Conservation (phyloP, 2,329 filamentous ascomycete genomes). For the Claviceps spartinae region DNA sequence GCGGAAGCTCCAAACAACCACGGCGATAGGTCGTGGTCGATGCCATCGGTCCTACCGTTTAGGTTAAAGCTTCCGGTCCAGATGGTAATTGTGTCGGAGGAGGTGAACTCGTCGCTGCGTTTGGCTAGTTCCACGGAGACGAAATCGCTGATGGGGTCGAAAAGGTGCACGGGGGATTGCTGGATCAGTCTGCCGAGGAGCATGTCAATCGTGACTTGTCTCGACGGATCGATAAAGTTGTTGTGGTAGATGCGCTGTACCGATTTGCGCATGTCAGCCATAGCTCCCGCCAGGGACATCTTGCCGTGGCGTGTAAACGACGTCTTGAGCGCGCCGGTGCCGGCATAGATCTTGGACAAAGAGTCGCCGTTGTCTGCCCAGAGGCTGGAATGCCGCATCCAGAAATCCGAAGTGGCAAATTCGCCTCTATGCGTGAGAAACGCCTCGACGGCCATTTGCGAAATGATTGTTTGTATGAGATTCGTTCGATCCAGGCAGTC, state of each 20-base stretch:
- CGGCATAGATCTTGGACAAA: slow-evolving; percentile 88
- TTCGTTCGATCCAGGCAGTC: slow-evolving; percentile 96
- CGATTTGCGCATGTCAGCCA: slow-evolving; percentile 92
- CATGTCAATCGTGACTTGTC: slow-evolving; percentile 91
- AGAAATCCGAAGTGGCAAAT: slow-evolving; percentile 64
- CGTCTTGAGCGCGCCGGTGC: slow-evolving; percentile 87
- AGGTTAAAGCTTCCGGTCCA: slow-evolving; percentile 89
- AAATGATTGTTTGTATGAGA: slow-evolving; percentile 88
- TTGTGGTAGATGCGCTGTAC: slow-evolving; percentile 93
- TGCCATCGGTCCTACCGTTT: slow-evolving; percentile 71
- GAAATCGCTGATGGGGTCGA: slow-evolving; percentile 88
- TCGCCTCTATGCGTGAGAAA: slow-evolving; percentile 65
- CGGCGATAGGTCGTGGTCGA: slow-evolving; percentile 64
- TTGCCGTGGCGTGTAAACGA: slow-evolving; percentile 91
- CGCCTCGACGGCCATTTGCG: slow-evolving; percentile 77
- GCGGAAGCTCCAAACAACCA: slow-evolving; percentile 64
- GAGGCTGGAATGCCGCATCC: slow-evolving; percentile 79
- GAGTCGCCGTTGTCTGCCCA: slow-evolving; percentile 98
- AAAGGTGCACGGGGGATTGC: slow-evolving; percentile 71
- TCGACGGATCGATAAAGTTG: slow-evolving; percentile 86
- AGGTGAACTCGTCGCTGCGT: slow-evolving; percentile 59
- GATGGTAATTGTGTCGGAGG: slow-evolving; percentile 60
- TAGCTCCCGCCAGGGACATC: slow-evolving; percentile 84
- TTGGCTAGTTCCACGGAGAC: slow-evolving; percentile 65
- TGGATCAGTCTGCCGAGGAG: slow-evolving; percentile 75